These are phyloP conservation scores for Sonneratia alba DNA, from an alignment of 345 rosid genomes.

Conservation along the genomic window DNA sequence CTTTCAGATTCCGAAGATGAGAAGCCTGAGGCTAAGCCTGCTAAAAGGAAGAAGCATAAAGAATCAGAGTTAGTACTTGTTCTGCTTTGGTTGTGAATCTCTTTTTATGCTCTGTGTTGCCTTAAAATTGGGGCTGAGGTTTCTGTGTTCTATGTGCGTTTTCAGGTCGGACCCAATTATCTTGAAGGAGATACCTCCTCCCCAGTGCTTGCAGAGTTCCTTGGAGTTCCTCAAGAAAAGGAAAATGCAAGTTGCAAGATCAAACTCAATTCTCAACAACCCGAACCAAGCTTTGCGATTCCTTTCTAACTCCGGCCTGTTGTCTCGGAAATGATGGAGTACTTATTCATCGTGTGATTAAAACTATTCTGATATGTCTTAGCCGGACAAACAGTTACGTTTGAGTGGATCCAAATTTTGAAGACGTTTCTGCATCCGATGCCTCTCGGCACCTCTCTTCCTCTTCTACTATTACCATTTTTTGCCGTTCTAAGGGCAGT, in stretches of 20 bases:
- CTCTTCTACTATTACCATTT: no score
- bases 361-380: neutral
- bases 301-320: constrained; percentile 38
- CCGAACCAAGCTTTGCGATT: constrained; percentile 77
- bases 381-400: no score
- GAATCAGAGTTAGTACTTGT: constrained; percentile 45
- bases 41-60: constrained; percentile 53
- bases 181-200: constrained; percentile 58
- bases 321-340: constrained; percentile 25
- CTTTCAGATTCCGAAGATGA: constrained; percentile 54
- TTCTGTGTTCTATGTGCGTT: neutral
- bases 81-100: neutral
- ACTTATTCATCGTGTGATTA: neutral
- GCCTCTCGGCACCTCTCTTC: no score
- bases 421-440: no score
- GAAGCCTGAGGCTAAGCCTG: constrained; percentile 23
- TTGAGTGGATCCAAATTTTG: no score
- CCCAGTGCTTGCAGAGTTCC: constrained; percentile 56
- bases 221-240: constrained; percentile 76
- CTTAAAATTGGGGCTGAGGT: neutral
- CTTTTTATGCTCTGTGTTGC: neutral
- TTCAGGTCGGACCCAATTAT: constrained; percentile 63
- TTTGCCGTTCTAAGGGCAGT: no score
- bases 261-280: constrained; percentile 61
- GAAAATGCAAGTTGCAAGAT: constrained; percentile 69